Percentiles rank a stretch among this genome's conserved stretches.
These are phyloP conservation scores for Thoreauomyces humboldtii DNA, from an alignment of 192 early-diverging fungal species.

Conservation along the genomic window DNA sequence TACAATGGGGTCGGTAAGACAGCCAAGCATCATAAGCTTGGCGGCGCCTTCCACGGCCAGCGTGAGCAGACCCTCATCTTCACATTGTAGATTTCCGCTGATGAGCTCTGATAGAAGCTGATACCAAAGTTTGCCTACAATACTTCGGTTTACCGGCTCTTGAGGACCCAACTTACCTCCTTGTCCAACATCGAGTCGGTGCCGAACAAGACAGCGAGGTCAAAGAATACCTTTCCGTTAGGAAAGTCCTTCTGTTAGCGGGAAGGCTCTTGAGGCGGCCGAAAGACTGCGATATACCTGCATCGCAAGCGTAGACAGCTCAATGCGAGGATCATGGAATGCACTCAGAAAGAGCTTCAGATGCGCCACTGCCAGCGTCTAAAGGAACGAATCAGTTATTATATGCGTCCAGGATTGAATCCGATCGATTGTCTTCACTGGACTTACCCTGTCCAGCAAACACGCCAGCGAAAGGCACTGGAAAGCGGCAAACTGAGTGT, in stretches of 20 bases:
- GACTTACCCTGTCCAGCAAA: conserved; percentile 63
- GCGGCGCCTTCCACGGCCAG: conserved; percentile 74
- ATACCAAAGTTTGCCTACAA: conserved; percentile 12
- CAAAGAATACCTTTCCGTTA: conserved; percentile 55
- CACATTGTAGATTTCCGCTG: conserved; percentile 53
- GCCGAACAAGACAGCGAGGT: conserved; percentile 61
- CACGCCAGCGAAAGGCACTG: conserved; percentile 82
- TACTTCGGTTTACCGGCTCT: background rate
- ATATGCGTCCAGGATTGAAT: too few species aligned
- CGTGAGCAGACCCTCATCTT: conserved; percentile 60
- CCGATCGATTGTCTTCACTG: too few species aligned
- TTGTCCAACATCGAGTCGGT: conserved; percentile 23
- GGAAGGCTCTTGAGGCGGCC: background rate
- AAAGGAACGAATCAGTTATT: background rate
- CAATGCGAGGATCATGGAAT: conserved; percentile 51
- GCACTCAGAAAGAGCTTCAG: conserved; percentile 70
- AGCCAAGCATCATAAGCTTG: conserved; percentile 64
- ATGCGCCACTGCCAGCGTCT: conserved; percentile 71
- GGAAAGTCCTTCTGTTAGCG: background rate
- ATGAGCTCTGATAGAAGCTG: conserved; percentile 29
- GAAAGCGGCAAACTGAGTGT: conserved; percentile 71
- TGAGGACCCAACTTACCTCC: conserved; percentile 24
- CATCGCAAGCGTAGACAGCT: conserved; percentile 65
- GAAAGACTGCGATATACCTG: conserved; percentile 53
- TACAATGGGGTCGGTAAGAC: conserved; percentile 46